Percentiles rank a stretch among this genome's conserved stretches.
Evolutionary conservation across 768 basidiomycete genomes (phyloP).

Genomic region (Suillus bovinus): DNA sequence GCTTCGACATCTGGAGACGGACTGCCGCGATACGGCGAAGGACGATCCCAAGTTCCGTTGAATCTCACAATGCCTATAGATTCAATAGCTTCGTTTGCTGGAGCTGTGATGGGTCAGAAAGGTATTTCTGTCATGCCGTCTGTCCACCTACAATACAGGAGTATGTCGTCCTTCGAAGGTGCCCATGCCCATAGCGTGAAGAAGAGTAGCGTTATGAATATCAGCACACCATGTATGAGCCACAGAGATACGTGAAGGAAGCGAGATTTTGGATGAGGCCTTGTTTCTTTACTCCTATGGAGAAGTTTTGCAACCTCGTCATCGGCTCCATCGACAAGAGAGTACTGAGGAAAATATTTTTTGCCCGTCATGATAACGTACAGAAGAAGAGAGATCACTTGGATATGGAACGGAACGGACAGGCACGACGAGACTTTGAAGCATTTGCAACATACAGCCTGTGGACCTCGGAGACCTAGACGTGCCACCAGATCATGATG

Average conservation of each 20-base stretch:
- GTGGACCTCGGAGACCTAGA: background rate
- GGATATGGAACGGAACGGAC: background rate
- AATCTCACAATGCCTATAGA: background rate
- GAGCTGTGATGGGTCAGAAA: background rate
- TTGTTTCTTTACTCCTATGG: background rate
- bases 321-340: background rate
- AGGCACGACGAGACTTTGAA: background rate
- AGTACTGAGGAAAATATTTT: background rate
- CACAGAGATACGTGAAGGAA: background rate
- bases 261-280: background rate
- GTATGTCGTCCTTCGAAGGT: background rate
- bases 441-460: background rate
- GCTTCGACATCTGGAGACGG: slow-evolving; percentile 14
- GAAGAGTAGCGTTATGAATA: slow-evolving; percentile 1
- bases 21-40: slow-evolving; percentile 6
- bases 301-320: background rate
- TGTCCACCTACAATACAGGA: background rate
- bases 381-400: background rate
- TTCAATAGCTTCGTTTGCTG: background rate
- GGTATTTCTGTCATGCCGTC: background rate
- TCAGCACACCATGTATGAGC: slow-evolving; percentile 5
- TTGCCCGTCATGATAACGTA: background rate
- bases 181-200: slow-evolving; percentile 12
- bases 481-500: background rate
- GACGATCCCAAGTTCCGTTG: slow-evolving; percentile 1